Percentiles rank a stretch among this genome's conserved stretches.
These are phyloP conservation scores for Solanum dulcamara DNA, from an alignment of 257 asterid genomes.

Conservation along the genomic window DNA sequence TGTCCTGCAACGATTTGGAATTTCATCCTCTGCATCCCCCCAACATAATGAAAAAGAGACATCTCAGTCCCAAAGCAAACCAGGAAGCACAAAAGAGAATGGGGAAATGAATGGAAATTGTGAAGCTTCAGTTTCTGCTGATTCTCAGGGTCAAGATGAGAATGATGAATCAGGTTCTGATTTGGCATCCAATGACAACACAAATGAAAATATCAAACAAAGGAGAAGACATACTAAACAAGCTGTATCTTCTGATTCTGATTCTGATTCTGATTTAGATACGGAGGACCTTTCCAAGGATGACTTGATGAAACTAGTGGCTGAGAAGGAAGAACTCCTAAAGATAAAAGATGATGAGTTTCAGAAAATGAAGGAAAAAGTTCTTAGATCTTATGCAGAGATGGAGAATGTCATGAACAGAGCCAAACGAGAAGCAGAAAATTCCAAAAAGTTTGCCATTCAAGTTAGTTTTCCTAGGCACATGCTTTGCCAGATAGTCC, in stretches of 20 bases:
- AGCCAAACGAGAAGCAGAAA: slow-evolving; percentile 71
- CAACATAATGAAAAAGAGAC: slow-evolving; percentile 35
- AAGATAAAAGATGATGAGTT: slow-evolving; percentile 43
- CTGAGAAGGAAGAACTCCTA: slow-evolving; percentile 55
- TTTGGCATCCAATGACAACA: slow-evolving; percentile 7
- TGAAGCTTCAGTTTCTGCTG: slow-evolving; percentile 23
- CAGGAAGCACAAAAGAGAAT: slow-evolving; percentile 10
- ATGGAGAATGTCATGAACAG: slow-evolving; percentile 78
- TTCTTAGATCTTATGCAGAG: slow-evolving; percentile 62
- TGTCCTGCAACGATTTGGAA: slow-evolving; percentile 28
- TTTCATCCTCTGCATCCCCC: slow-evolving; percentile 57
- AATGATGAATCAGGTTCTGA: slow-evolving; percentile 51
- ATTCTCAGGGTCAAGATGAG: slow-evolving; percentile 10
- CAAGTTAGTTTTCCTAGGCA: slow-evolving; percentile 34
- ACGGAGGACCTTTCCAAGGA: slow-evolving; percentile 55
- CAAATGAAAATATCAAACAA: slow-evolving; percentile 8
- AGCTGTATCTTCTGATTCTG: slow-evolving; percentile 33
- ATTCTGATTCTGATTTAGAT: slow-evolving; percentile 44
- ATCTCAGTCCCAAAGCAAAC: slow-evolving; percentile 24
- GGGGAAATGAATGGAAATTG: slow-evolving; percentile 20
- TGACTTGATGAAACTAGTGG: slow-evolving; percentile 61
- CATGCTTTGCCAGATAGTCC: background rate
- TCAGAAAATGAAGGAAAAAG: slow-evolving; percentile 57
- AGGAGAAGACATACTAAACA: slow-evolving; percentile 28
- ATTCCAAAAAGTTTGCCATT: slow-evolving; percentile 71